These are phyloP conservation scores for Sideroxylon spinosum DNA, from an alignment of 179 eudicot species.

Conservation along the genomic window DNA sequence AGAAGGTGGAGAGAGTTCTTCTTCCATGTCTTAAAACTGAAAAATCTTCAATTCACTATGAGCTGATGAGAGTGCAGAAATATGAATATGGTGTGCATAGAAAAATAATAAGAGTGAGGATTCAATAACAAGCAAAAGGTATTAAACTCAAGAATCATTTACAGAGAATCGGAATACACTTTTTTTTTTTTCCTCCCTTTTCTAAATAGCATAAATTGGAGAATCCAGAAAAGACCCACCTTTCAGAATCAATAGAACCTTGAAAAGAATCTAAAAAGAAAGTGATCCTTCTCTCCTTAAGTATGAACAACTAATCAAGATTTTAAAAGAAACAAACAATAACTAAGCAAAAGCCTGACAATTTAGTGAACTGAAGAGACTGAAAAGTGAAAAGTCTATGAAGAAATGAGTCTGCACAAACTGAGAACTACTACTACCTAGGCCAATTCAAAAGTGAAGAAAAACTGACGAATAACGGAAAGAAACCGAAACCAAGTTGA, in stretches of 20 bases:
- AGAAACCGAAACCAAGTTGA: conserved; percentile 1
- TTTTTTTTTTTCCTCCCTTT: neutral
- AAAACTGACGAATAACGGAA: neutral
- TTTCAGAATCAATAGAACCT: conserved; percentile 34
- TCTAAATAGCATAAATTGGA: conserved; percentile 17
- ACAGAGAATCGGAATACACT: conserved; percentile 41
- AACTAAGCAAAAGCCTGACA: neutral
- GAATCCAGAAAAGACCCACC: conserved; percentile 32
- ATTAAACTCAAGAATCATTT: conserved; percentile 27
- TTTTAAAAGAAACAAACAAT: neutral
- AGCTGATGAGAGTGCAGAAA: conserved; percentile 18
- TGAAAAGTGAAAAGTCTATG: neutral
- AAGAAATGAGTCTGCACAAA: neutral
- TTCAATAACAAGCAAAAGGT: conserved; percentile 29
- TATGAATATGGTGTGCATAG: neutral
- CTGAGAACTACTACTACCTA: neutral
- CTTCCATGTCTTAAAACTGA: neutral
- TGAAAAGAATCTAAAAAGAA: conserved; percentile 19
- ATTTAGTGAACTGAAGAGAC: neutral
- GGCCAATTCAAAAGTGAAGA: neutral
- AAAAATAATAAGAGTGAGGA: conserved; percentile 8
- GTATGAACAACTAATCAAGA: neutral
- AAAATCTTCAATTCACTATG: conserved; percentile 11
- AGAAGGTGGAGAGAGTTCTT: conserved; percentile 42
- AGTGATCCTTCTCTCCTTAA: neutral